Conservation (phyloP, 805 yeast species). For the Wickerhamomyces ciferrii region DNA sequence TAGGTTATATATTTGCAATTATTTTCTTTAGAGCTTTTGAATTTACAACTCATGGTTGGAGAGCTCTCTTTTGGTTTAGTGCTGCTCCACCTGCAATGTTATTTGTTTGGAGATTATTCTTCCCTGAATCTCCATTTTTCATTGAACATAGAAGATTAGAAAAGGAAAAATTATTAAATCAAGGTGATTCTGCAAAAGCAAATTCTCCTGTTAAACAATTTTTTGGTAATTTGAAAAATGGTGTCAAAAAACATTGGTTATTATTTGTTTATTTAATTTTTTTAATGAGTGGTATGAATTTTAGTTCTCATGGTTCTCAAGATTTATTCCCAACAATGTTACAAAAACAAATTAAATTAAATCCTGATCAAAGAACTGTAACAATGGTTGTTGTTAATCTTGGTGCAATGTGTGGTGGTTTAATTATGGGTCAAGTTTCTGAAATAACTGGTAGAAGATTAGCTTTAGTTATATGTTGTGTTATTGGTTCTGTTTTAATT, state of each 20-base stretch:
- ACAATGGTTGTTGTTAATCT: constrained; percentile 58
- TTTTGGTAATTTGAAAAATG: constrained; percentile 25
- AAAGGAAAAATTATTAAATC: constrained; percentile 21
- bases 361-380: constrained; percentile 45
- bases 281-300: constrained; percentile 66
- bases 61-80: constrained; percentile 69
- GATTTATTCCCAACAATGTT: constrained; percentile 67
- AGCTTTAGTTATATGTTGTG: constrained; percentile 43
- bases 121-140: constrained; percentile 59
- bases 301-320: constrained; percentile 71
- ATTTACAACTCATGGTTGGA: constrained; percentile 53
- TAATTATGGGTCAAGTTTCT: constrained; percentile 50
- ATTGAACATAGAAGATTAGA: constrained; percentile 24
- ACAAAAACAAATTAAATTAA: constrained; percentile 42
- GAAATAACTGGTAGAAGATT: constrained; percentile 59
- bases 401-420: constrained; percentile 67
- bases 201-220: constrained; percentile 17
- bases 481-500: constrained; percentile 52
- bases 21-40: constrained; percentile 61
- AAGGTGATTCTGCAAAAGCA: constrained; percentile 15
- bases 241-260: constrained; percentile 53
- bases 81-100: constrained; percentile 62
- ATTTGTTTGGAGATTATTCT: constrained; percentile 48
- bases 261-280: constrained; percentile 50
- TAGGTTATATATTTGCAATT: constrained; percentile 63